Conservation (phyloP, 2,329 filamentous ascomycete genomes). For the Talaromyces islandicus region DNA sequence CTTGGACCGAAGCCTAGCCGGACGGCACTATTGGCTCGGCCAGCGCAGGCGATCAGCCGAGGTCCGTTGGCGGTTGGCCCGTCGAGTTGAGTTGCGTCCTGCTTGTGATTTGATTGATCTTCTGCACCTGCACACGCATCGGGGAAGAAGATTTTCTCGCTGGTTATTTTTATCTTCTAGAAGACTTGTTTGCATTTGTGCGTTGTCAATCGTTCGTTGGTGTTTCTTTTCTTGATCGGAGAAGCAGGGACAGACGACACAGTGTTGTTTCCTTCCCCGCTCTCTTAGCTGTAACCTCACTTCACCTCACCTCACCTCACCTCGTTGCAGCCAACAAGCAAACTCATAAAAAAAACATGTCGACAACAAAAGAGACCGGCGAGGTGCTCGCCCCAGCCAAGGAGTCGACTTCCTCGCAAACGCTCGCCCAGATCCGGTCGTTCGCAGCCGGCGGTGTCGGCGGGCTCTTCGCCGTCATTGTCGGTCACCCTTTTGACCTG, state of each 20-base stretch:
- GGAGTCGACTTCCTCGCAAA: conserved; percentile 21
- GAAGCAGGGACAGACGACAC: not conserved
- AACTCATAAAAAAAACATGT: not conserved
- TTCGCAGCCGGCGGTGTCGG: conserved; percentile 87
- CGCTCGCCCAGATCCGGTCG: conserved; percentile 65
- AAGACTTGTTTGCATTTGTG: not conserved
- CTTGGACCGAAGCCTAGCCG: not conserved
- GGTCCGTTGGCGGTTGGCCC: not conserved
- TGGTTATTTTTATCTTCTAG: not conserved
- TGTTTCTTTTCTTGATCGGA: not conserved
- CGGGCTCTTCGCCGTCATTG: conserved; percentile 86
- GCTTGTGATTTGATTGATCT: not conserved
- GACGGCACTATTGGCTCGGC: not conserved
- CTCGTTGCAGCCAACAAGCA: not conserved
- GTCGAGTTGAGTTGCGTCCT: not conserved
- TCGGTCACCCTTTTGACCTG: conserved; percentile 94
- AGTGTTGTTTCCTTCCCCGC: not conserved
- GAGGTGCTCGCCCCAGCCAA: conserved; percentile 7
- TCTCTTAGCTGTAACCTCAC: not conserved
- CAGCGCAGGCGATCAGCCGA: not conserved
- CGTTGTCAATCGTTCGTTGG: not conserved
- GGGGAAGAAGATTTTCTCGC: not conserved
- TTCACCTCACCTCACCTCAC: not conserved
- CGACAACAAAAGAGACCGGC: not conserved
- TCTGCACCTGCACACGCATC: not conserved